Evolutionary conservation across 2,329 filamentous ascomycete genomes (phyloP), one percentile per base, ranked within the genome.

Genomic region (Stachybotrys echinatus): DNA sequence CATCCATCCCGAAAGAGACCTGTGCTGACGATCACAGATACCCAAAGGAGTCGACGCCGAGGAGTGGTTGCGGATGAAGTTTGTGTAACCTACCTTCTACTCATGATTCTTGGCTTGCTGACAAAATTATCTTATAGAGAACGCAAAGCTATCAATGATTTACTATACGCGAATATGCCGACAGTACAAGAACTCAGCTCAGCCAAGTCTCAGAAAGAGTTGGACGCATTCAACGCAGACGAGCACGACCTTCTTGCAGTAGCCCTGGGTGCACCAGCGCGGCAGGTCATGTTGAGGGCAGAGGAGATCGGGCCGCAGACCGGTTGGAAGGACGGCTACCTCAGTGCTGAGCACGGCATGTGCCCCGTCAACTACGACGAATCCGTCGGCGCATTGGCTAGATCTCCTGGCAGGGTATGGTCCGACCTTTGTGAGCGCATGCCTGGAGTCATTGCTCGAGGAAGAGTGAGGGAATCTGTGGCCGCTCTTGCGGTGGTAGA

Each of bases 311-410:
- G 77, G 0, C 64, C 70, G 0, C 59, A 61, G 31, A 78, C 73
- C 0, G 77, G 77, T 18, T 81, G 76, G 76, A 68, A 74, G 46
- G 77, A 80, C 52, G 75, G 75, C 0, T 79, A 76, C 56, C 71
- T 79, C 27, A 75, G 69, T 50, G 68, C 68, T 18, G 75, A 78
- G 47, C 72, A 77, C 37, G 77, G 77, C 1, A 79, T 80, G 52
- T 75, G 73, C 19, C 74, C 76, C 0, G 70, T 71, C 2, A 75
- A 80, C 52, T 73, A 75, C 12, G 74, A 76, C 52, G 76, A 75
- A 50, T 65, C 76, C 0, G 69, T 70, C 1, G 73, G 69, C 4
- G 75, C 74, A 5, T 65, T 72, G 17, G 72, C 70, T 23, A 72
- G 66, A 52, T 77, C 74, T 0, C 75, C 75, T 0, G 76, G 77